Conservation (phyloP, 805 yeast species). For the Wickerhamiella dianesei region DNA sequence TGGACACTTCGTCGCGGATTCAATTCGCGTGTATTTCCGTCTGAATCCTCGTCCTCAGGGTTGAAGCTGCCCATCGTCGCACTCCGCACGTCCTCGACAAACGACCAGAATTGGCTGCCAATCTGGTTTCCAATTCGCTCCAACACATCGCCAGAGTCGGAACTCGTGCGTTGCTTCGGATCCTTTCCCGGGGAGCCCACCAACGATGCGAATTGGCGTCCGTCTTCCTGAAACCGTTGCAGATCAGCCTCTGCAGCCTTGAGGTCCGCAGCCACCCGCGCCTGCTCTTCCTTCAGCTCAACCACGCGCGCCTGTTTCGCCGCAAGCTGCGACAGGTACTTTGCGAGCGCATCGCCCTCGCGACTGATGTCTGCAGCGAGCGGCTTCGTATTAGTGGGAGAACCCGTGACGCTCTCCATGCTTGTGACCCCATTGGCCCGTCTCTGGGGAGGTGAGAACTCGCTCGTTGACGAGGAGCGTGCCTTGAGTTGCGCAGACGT, state of each 20-base stretch:
- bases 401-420: neutral
- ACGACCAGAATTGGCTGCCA: constrained; percentile 26
- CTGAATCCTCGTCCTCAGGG: constrained; percentile 7
- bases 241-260: constrained; percentile 27
- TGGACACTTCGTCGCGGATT: neutral
- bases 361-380: neutral
- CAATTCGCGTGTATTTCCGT: neutral
- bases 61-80: constrained; percentile 25
- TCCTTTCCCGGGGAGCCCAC: constrained; percentile 4
- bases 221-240: constrained; percentile 15
- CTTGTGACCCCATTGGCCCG: neutral
- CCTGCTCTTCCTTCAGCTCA: constrained; percentile 24
- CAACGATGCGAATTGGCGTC: constrained; percentile 10
- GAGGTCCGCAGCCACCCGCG: constrained; percentile 22
- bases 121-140: constrained; percentile 25
- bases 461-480: neutral
- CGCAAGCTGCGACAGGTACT: constrained; percentile 26
- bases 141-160: constrained; percentile 16
- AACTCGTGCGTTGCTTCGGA: neutral
- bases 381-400: neutral
- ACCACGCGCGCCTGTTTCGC: constrained; percentile 28
- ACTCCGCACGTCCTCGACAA: constrained; percentile 25
- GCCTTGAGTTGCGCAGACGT: neutral
- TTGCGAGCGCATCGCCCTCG: constrained; percentile 6
- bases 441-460: neutral